phyloP scores from a whole-genome alignment of 1,139 yeast species.

The Casaregolazyma lundiana region DNA sequence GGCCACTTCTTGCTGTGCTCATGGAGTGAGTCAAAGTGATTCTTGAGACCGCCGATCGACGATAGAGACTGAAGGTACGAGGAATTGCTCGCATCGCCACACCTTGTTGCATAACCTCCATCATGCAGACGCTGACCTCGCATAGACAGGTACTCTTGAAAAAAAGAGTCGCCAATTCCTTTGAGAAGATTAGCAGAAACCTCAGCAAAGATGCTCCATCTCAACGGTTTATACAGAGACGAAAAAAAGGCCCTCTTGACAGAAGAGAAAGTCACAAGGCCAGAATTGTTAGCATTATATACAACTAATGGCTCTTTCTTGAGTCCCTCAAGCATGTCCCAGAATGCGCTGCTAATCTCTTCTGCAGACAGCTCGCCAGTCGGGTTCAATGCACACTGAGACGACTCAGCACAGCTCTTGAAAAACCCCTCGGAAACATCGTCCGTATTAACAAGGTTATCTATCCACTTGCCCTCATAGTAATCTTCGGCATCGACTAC shows the following conservation, averaged over 20 bases:
- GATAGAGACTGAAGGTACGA: too few species aligned
- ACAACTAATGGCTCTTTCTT: constrained; percentile 10
- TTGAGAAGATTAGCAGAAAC: too few species aligned
- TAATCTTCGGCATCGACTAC: constrained; percentile 18
- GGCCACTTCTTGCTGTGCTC: too few species aligned
- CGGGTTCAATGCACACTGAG: background rate
- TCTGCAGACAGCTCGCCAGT: background rate
- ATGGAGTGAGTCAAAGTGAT: too few species aligned
- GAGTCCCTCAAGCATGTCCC: constrained; percentile 2
- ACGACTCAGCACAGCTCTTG: background rate
- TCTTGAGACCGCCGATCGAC: too few species aligned
- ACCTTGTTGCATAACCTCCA: background rate
- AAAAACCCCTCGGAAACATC: constrained; percentile 12
- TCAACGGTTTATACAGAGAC: too few species aligned
- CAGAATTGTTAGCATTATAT: background rate
- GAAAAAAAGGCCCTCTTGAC: background rate
- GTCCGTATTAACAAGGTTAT: constrained; percentile 15
- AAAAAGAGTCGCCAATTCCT: background rate
- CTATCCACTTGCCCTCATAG: constrained; percentile 15
- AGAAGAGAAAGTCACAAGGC: background rate
- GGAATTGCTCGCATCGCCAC: background rate
- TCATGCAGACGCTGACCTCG: background rate
- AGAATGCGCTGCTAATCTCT: background rate
- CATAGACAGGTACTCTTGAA: background rate
- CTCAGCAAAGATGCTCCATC: too few species aligned